phyloP scores from a whole-genome alignment of 176 grass and related monocot species.

The Oryza meyeriana region DNA sequence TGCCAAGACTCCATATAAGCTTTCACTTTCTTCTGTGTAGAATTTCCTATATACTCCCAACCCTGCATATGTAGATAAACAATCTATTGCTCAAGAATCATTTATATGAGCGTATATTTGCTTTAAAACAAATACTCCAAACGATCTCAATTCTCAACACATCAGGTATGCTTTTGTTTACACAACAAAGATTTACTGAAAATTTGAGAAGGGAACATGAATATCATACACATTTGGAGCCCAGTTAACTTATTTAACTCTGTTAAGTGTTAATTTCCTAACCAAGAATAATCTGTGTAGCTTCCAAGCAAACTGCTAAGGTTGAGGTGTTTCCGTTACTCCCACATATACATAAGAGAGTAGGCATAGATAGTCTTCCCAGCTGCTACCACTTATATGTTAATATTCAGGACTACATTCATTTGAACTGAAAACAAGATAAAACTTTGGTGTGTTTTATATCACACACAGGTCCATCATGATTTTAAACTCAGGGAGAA shows the following conservation, averaged over 20 bases:
- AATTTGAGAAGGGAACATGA: neutral
- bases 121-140: neutral
- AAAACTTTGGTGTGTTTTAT: neutral
- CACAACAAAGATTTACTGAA: neutral
- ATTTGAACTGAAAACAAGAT: neutral
- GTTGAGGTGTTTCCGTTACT: neutral
- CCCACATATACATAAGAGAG: neutral
- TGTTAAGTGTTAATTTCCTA: neutral
- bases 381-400: neutral
- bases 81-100: neutral
- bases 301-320: neutral
- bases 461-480: neutral
- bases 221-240: slow-evolving; percentile 4
- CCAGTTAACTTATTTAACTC: slow-evolving; percentile 7
- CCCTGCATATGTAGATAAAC: slow-evolving; percentile 44
- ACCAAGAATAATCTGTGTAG: neutral
- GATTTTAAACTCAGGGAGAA: neutral
- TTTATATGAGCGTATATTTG: neutral
- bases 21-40: slow-evolving; percentile 74
- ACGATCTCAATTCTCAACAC: neutral
- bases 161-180: neutral
- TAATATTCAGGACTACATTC: neutral
- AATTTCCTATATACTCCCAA: slow-evolving; percentile 82
- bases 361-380: neutral
- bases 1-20: slow-evolving; percentile 63